A percentile compares a stretch with the other conserved stretches of the same genome.
Evolutionary conservation across 1,284 basidiomycete species (phyloP).

Genomic region (Xerocomus minutiporus): DNA sequence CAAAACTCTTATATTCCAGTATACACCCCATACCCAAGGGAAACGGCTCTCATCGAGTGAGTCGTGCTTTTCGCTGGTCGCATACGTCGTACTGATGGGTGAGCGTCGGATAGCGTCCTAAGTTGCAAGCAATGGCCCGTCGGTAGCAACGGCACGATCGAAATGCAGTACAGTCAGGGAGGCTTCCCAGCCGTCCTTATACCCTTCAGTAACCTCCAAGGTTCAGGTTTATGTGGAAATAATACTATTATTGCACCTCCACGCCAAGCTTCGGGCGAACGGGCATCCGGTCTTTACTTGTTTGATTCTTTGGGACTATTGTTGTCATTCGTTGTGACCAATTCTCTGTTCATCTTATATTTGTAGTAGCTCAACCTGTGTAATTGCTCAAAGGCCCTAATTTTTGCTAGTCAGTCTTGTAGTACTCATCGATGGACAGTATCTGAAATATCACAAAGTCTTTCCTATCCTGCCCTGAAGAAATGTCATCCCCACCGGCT

Average conservation of each 20-base stretch:
- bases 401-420: not conserved
- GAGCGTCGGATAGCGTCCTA: slow-evolving; percentile 43
- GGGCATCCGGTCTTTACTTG: not conserved
- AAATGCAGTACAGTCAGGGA: slow-evolving; percentile 55
- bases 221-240: slow-evolving; percentile 38
- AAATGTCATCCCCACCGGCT: slow-evolving; percentile 18
- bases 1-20: slow-evolving; percentile 46
- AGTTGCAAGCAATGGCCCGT: slow-evolving; percentile 63
- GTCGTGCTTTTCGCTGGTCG: slow-evolving; percentile 18
- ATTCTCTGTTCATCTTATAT: slow-evolving; percentile 5
- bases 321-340: slow-evolving; percentile 12
- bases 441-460: not conserved
- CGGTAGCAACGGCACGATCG: slow-evolving; percentile 53
- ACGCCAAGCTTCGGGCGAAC: slow-evolving; percentile 6
- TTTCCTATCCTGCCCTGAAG: no score
- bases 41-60: slow-evolving; percentile 52
- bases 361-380: slow-evolving; percentile 1
- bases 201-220: slow-evolving; percentile 35
- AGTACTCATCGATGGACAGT: not conserved
- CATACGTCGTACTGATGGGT: slow-evolving; percentile 3
- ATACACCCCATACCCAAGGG: slow-evolving; percentile 45
- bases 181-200: slow-evolving; percentile 55
- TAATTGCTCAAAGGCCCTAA: not conserved
- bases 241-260: not conserved
- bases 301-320: not conserved